These are phyloP conservation scores for Salix udensis DNA, from an alignment of 345 rosid genomes.

Conservation along the genomic window DNA sequence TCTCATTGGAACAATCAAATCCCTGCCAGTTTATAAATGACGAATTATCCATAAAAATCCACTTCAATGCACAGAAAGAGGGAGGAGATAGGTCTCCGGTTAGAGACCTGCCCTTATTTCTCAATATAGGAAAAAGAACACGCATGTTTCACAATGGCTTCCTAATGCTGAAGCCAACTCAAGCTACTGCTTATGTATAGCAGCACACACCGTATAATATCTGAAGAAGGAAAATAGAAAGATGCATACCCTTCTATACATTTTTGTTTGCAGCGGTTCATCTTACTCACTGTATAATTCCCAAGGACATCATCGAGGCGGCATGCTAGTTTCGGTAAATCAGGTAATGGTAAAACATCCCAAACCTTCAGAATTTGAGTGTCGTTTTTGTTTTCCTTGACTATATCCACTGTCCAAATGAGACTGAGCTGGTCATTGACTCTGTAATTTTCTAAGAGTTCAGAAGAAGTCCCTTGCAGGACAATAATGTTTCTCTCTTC, in stretches of 20 bases:
- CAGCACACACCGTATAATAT: not conserved
- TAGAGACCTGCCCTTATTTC: not conserved
- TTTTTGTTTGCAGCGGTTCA: slow-evolving; percentile 39
- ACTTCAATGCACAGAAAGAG: too few relatives aligned
- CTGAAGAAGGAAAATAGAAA: not conserved
- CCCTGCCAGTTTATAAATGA: not conserved
- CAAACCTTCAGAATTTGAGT: slow-evolving; percentile 45
- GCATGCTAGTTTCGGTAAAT: slow-evolving; percentile 31
- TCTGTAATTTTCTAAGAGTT: slow-evolving; percentile 38
- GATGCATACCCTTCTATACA: slow-evolving; percentile 42
- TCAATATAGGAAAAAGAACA: not conserved
- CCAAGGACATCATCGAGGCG: slow-evolving; percentile 34
- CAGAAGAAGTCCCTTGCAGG: slow-evolving; percentile 29
- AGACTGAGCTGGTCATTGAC: slow-evolving; percentile 26
- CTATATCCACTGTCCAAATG: slow-evolving; percentile 37
- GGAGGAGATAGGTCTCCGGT: not conserved
- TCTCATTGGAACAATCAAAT: slow-evolving; percentile 2
- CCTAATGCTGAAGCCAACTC: not conserved
- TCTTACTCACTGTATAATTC: slow-evolving; percentile 30
- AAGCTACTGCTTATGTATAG: not conserved
- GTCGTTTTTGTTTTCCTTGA: slow-evolving; percentile 23
- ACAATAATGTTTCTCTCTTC: slow-evolving; percentile 25
- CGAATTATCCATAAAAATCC: not conserved
- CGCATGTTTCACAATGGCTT: not conserved
- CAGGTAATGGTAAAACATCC: slow-evolving; percentile 44